phyloP scores from a whole-genome alignment of 176 grass and related monocot species.

The Coix lacrymajobi region DNA sequence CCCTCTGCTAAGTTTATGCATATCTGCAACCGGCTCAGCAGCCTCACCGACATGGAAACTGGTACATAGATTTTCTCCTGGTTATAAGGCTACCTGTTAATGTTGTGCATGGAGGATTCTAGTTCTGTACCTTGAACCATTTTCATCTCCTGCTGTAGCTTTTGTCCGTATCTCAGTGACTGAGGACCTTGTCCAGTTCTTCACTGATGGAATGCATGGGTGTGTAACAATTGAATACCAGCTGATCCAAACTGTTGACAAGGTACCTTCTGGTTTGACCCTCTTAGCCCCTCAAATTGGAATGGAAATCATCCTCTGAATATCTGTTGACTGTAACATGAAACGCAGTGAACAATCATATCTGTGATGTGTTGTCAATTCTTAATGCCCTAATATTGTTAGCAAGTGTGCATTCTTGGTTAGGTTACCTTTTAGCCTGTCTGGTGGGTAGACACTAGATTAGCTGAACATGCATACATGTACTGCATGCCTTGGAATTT shows the following conservation, averaged over 20 bases:
- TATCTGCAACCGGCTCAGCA: too few relatives aligned
- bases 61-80: slow-evolving; percentile 11
- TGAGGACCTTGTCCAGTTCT: background rate
- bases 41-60: too few relatives aligned
- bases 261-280: background rate
- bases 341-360: slow-evolving; percentile 22
- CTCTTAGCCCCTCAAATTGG: background rate
- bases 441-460: background rate
- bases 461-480: too few relatives aligned
- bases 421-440: slow-evolving; percentile 4
- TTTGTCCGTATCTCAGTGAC: background rate
- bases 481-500: too few relatives aligned
- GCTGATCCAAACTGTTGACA: background rate
- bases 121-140: slow-evolving; percentile 5
- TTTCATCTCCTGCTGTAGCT: background rate
- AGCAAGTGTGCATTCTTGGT: slow-evolving; percentile 2
- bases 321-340: slow-evolving; percentile 15
- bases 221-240: background rate
- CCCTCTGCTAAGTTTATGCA: too few relatives aligned
- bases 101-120: slow-evolving; percentile 18
- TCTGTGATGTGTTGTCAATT: slow-evolving; percentile 12
- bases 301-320: background rate
- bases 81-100: slow-evolving; percentile 12
- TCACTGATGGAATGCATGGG: background rate
- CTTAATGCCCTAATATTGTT: slow-evolving; percentile 7